Evolutionary conservation across 305 asterid genomes (phyloP), one percentile per base, ranked within the genome.

Genomic region (Coffea humblotiana): DNA sequence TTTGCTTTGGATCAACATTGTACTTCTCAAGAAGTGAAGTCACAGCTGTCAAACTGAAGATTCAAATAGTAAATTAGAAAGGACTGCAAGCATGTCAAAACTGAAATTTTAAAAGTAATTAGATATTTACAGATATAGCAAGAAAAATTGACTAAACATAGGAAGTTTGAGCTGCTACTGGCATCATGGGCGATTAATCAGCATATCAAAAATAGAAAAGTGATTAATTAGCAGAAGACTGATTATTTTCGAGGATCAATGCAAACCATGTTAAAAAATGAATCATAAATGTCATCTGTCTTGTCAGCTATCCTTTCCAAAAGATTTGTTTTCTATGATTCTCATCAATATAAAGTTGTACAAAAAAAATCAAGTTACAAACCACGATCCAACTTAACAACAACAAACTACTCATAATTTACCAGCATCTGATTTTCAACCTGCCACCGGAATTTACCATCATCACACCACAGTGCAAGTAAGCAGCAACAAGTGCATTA

Each of bases 11-110:
- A 78, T 91, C 97, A 71, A 96, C 82, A 18, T 84, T 90, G 74
- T 94, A 96, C 87, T 94, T 94, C 82, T 94, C 94, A 75, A 96
- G 92, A 82, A 96, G 97, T 21, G 97, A 93, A 70, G 88, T 86
- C 63, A 96, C 99, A n/a, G 92, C 97, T 68, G 99, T 96, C 98
- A 96, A 90, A 80, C 99, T 96, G 93, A 87, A 77, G 75, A 81
- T 83, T 32, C 74, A 84, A 86, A 82, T 15, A 61, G 83, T 78
- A 67, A 86, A 67, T 52, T 23, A 85, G 58, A 70, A 60, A 48
- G 54, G 32, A 77, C 72, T 6, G 21, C 27, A 63, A 13, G 1
- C 23, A 25, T 49, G 25, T 14, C 56, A 14, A n/a, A 43, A 12
- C 23, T 25, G 45, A 60, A 21, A 7, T 21, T 27, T 54, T 32